Evolutionary conservation across 805 yeast genomes (phyloP).

Genomic region (Lipomyces starkeyi): DNA sequence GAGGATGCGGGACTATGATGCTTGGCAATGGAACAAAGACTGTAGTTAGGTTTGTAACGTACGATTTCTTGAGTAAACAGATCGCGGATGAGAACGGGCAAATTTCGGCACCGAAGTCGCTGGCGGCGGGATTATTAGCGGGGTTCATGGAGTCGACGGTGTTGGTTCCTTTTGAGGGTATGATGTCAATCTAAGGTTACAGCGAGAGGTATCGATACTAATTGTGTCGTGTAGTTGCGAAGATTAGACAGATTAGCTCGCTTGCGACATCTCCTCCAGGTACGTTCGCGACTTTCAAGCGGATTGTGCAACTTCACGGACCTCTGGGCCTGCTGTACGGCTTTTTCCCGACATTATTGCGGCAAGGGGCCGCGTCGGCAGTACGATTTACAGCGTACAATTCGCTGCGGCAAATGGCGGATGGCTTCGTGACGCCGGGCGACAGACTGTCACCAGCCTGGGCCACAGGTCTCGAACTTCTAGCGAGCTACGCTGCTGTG

Average conservation of each 20-base stretch:
- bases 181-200: neutral
- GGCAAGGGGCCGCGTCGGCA: constrained; percentile 80
- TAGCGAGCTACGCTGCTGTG: constrained; percentile 42
- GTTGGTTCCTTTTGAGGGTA: constrained; percentile 86
- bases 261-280: constrained; percentile 26
- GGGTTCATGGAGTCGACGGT: constrained; percentile 81
- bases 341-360: constrained; percentile 74
- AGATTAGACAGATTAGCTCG: constrained; percentile 30
- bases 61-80: constrained; percentile 73
- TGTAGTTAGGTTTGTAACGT: constrained; percentile 71
- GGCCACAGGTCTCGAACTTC: constrained; percentile 30
- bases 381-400: constrained; percentile 86
- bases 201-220: neutral
- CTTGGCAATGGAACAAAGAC: constrained; percentile 78
- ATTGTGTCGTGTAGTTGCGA: constrained; percentile 16
- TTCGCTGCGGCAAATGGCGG: constrained; percentile 66
- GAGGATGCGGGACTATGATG: constrained; percentile 78
- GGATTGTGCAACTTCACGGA: constrained; percentile 59
- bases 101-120: constrained; percentile 74
- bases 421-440: constrained; percentile 55
- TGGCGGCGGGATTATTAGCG: constrained; percentile 82
- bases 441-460: constrained; percentile 63
- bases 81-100: constrained; percentile 63
- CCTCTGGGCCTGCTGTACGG: constrained; percentile 82
- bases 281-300: constrained; percentile 43